phyloP scores from a whole-genome alignment of 2,329 filamentous ascomycete species.

The Aspergillus arachidicola region DNA sequence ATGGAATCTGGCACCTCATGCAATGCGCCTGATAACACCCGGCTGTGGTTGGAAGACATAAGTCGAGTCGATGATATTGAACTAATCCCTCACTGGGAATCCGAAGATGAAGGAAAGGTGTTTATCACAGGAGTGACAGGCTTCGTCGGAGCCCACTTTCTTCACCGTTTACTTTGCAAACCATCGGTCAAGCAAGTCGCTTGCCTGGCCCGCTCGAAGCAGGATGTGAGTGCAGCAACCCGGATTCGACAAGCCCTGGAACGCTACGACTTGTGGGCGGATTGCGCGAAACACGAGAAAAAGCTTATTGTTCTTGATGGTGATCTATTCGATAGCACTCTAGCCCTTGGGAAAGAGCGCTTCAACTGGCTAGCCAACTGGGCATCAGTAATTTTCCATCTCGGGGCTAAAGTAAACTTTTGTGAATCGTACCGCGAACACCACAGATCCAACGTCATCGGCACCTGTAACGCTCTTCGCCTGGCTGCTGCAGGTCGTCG shows the following conservation, averaged over 20 bases:
- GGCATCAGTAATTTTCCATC: constrained; percentile 12
- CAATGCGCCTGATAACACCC: neutral
- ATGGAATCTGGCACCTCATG: neutral
- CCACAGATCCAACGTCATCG: constrained; percentile 8
- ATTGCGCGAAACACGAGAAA: neutral
- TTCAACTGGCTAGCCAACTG: constrained; percentile 12
- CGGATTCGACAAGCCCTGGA: constrained; percentile 5
- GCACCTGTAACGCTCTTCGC: constrained; percentile 5
- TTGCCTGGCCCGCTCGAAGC: constrained; percentile 5
- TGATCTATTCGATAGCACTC: constrained; percentile 1
- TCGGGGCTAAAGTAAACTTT: constrained; percentile 14
- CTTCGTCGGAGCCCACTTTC: constrained; percentile 12
- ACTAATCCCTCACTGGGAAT: constrained; percentile 8
- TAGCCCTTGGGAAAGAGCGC: constrained; percentile 5
- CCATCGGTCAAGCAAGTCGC: constrained; percentile 11
- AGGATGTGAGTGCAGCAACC: neutral
- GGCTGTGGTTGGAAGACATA: constrained; percentile 5
- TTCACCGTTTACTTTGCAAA: neutral
- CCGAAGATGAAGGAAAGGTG: constrained; percentile 10
- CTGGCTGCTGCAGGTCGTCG: constrained; percentile 8
- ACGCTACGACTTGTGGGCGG: constrained; percentile 9
- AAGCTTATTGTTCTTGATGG: constrained; percentile 10
- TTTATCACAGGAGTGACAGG: constrained; percentile 14
- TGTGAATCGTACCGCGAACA: constrained; percentile 14
- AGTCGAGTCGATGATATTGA: constrained; percentile 4